These are phyloP conservation scores for Beauveria sp. DNA, from an alignment of 2,329 filamentous ascomycete species.

Conservation along the genomic window DNA sequence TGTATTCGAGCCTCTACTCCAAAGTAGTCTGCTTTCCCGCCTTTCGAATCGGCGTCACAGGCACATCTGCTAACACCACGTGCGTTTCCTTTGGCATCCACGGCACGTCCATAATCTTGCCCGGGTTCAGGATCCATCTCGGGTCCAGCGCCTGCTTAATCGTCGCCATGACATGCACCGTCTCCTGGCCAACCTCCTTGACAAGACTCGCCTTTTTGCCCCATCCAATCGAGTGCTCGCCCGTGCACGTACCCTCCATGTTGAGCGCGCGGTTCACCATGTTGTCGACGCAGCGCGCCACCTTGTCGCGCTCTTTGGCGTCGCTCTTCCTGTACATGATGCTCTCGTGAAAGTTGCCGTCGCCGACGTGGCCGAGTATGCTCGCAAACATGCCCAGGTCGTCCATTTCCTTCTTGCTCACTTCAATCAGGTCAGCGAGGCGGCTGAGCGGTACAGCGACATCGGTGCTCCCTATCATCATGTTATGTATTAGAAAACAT, in stretches of 20 bases:
- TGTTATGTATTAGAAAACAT: background rate
- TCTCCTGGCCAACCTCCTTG: conserved; percentile 72
- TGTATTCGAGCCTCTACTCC: background rate
- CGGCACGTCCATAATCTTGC: conserved; percentile 78
- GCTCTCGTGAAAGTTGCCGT: conserved; percentile 90
- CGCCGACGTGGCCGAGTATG: conserved; percentile 83
- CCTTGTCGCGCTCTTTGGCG: conserved; percentile 62
- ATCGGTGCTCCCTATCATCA: conserved; percentile 61
- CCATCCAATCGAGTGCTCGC: conserved; percentile 79
- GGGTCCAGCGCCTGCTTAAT: conserved; percentile 82
- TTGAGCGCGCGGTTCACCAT: conserved; percentile 88
- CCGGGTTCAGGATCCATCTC: conserved; percentile 82
- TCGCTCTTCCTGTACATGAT: conserved; percentile 77
- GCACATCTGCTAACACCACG: conserved; percentile 11
- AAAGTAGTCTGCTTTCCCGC: background rate
- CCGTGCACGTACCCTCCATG: conserved; percentile 91
- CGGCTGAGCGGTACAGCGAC: conserved; percentile 74
- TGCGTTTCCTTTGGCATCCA: conserved; percentile 21
- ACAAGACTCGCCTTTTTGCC: conserved; percentile 77
- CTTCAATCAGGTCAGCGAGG: conserved; percentile 67
- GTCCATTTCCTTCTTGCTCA: conserved; percentile 84
- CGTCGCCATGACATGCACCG: conserved; percentile 74
- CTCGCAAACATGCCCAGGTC: conserved; percentile 79
- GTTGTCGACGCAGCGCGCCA: conserved; percentile 74
- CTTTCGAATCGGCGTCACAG: conserved; percentile 19